A percentile compares a stretch with the other conserved stretches of the same genome.
Evolutionary conservation across 1,139 yeast species (phyloP).

Genomic region (Suhomyces anneliseae): DNA sequence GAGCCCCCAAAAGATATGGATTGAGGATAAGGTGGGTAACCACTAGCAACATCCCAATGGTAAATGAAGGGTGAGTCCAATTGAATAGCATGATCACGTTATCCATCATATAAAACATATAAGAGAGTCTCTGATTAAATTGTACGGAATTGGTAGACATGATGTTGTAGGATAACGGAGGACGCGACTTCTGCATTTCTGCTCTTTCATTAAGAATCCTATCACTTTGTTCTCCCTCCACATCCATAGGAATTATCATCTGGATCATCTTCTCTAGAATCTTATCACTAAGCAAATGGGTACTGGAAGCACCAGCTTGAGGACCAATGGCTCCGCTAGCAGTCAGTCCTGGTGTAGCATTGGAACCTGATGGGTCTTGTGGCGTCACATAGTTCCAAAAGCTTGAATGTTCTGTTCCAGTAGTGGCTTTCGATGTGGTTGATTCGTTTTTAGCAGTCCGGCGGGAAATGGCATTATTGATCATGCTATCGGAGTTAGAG

Average conservation of each 20-base stretch:
- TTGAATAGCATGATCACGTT: slow-evolving; percentile 50
- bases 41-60: slow-evolving; percentile 57
- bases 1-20: slow-evolving; percentile 54
- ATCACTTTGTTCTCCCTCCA: slow-evolving; percentile 40
- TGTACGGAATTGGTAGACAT: slow-evolving; percentile 71
- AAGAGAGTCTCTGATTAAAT: slow-evolving; percentile 62
- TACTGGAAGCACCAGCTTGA: background rate
- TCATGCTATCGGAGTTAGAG: slow-evolving; percentile 5
- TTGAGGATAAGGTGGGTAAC: slow-evolving; percentile 60
- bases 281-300: slow-evolving; percentile 56
- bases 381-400: slow-evolving; percentile 12
- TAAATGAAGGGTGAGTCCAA: slow-evolving; percentile 67
- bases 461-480: slow-evolving; percentile 7
- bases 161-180: slow-evolving; percentile 64
- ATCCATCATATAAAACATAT: slow-evolving; percentile 62
- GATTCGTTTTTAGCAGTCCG: slow-evolving; percentile 2
- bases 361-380: background rate
- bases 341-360: background rate
- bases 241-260: slow-evolving; percentile 69
- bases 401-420: slow-evolving; percentile 12
- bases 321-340: background rate
- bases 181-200: slow-evolving; percentile 61
- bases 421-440: background rate
- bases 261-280: slow-evolving; percentile 66
- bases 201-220: slow-evolving; percentile 47